Percentiles rank a stretch among this genome's conserved stretches.
These are phyloP conservation scores for Conringia planisiliqua DNA, from an alignment of 345 rosid genomes.

Conservation along the genomic window DNA sequence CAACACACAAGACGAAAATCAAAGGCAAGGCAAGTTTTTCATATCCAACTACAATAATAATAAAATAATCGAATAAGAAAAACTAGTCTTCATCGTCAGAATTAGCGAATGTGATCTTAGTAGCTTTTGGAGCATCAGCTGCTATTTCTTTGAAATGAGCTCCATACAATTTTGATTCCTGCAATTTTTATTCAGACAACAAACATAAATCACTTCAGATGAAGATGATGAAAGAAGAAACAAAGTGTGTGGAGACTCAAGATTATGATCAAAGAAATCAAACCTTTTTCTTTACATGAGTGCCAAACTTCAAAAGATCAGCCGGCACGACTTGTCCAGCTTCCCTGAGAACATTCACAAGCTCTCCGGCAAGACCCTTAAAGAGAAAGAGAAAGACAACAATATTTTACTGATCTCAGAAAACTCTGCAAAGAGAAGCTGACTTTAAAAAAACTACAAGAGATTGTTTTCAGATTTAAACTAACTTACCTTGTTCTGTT, in stretches of 20 bases:
- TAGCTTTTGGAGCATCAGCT: conserved; percentile 89
- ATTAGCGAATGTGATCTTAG: conserved; percentile 58
- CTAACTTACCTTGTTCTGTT: conserved; percentile 66
- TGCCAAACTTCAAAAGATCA: conserved; percentile 81
- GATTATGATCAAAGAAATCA: neutral
- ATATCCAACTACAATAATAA: neutral
- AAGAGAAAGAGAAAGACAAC: neutral
- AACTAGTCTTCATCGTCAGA: conserved; percentile 73
- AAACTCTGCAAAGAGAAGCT: neutral
- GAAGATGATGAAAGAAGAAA: neutral
- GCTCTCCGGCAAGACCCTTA: conserved; percentile 92
- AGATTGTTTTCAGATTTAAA: neutral
- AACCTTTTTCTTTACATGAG: conserved; percentile 97
- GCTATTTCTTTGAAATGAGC: conserved; percentile 87
- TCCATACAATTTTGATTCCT: conserved; percentile 97
- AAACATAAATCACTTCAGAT: conserved; percentile 4
- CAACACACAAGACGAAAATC: neutral
- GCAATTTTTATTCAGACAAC: conserved; percentile 16
- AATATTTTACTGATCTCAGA: neutral
- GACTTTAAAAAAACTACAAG: neutral
- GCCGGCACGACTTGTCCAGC: conserved; percentile 86
- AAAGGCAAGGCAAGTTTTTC: neutral
- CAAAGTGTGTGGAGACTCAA: neutral
- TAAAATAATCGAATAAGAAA: neutral
- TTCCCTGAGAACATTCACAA: conserved; percentile 87